Evolutionary conservation across 2,329 filamentous ascomycete species (phyloP).

Genomic region (Apiospora malaysiana): DNA sequence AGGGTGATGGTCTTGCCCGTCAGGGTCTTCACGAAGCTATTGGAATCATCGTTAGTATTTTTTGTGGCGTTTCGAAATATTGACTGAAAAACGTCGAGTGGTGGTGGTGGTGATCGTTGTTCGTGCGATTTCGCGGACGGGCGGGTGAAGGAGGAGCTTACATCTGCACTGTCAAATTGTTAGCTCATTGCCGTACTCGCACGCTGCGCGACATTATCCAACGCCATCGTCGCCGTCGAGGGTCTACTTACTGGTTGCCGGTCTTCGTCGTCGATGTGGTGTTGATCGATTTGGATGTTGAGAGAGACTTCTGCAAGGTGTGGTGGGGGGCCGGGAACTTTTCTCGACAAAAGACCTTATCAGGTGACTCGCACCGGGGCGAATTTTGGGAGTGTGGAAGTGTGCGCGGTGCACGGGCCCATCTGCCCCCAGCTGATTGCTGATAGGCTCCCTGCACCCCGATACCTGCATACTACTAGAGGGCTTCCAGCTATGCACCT

Average conservation of each 20-base stretch:
- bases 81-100: conserved; percentile 28
- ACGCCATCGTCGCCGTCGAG: conserved; percentile 19
- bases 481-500: conserved; percentile 11
- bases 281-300: conserved; percentile 40
- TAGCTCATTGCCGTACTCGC: neutral
- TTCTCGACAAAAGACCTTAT: conserved; percentile 17
- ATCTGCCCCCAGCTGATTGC: neutral
- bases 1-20: conserved; percentile 99
- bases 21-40: conserved; percentile 99
- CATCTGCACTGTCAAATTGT: conserved; percentile 78
- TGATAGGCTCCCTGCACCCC: neutral
- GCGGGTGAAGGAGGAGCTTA: conserved; percentile 56
- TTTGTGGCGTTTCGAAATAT: conserved; percentile 29
- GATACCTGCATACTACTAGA: neutral
- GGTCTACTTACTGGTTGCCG: conserved; percentile 65
- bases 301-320: conserved; percentile 43
- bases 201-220: neutral
- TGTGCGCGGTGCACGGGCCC: conserved; percentile 8
- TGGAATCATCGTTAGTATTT: conserved; percentile 34
- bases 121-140: conserved; percentile 27
- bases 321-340: conserved; percentile 17
- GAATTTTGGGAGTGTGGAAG: conserved; percentile 19
- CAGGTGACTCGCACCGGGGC: conserved; percentile 9
- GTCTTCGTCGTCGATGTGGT: conserved; percentile 52
- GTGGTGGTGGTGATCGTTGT: conserved; percentile 40